phyloP scores from a whole-genome alignment of 2,329 filamentous ascomycete genomes.

The Colletotrichum gloeosporioides region DNA sequence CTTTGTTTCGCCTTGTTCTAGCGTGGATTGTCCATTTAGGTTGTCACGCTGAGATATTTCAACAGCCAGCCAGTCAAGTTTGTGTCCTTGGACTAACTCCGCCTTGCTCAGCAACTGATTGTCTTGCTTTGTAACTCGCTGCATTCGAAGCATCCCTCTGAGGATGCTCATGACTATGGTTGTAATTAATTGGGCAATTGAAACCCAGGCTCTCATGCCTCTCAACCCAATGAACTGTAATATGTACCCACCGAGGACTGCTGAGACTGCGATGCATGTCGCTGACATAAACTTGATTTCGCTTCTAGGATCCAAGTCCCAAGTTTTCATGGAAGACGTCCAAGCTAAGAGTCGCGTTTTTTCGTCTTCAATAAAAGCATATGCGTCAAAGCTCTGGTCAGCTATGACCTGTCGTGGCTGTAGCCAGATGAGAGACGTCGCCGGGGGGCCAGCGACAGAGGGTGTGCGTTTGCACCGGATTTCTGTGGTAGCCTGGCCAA shows the following conservation, averaged over 20 bases:
- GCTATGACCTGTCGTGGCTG: not conserved
- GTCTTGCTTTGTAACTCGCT: accelerated
- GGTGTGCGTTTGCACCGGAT: accelerated
- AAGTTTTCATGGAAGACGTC: not conserved
- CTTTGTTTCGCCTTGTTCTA: no score
- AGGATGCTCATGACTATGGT: not conserved
- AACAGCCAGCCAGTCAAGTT: not conserved
- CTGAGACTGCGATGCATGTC: not conserved
- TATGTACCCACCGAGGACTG: not conserved
- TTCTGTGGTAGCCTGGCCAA: accelerated
- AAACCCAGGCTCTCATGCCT: not conserved
- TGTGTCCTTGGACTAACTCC: accelerated
- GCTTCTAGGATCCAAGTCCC: not conserved
- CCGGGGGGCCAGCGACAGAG: accelerated
- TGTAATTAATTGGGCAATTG: not conserved
- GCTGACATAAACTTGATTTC: not conserved
- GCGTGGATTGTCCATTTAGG: no score
- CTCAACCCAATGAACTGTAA: not conserved
- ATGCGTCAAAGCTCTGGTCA: not conserved
- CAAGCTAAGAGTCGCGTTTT: accelerated
- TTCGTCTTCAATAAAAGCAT: not conserved
- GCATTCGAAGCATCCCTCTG: not conserved
- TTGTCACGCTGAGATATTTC: not conserved
- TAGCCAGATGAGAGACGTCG: not conserved
- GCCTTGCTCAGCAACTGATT: accelerated